These are phyloP conservation scores for Penicillium digitatum DNA, from an alignment of 2,329 filamentous ascomycete genomes.

Conservation along the genomic window DNA sequence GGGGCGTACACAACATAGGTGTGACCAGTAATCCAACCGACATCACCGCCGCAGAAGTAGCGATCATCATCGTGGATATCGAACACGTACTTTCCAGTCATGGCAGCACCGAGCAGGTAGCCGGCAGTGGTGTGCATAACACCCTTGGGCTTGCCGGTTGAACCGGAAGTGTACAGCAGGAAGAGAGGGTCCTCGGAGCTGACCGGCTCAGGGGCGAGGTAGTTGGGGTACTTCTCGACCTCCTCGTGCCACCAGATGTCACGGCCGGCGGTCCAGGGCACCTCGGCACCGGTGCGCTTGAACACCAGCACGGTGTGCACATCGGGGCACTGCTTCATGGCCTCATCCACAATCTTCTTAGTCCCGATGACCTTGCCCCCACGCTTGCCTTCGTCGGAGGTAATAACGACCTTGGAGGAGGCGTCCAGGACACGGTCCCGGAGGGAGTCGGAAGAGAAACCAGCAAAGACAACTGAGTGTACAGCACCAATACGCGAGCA, in stretches of 20 bases:
- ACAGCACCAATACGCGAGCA: constrained; percentile 89
- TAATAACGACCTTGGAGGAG: constrained; percentile 89
- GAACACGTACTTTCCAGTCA: constrained; percentile 97
- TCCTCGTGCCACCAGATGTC: constrained; percentile 99
- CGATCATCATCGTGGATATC: constrained; percentile 91
- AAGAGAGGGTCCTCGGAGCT: constrained; percentile 94
- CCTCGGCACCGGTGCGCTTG: constrained; percentile 89
- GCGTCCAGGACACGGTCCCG: constrained; percentile 92
- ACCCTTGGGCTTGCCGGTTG: constrained; percentile 97
- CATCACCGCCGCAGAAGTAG: constrained; percentile 97
- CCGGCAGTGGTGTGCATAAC: constrained; percentile 96
- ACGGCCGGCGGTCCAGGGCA: constrained; percentile 83
- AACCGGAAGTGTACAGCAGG: constrained; percentile 95
- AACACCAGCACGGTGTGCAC: constrained; percentile 83
- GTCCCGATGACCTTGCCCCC: constrained; percentile 96
- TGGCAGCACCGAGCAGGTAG: constrained; percentile 88
- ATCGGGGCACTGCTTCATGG: constrained; percentile 89
- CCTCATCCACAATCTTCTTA: constrained; percentile 98
- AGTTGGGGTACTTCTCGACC: constrained; percentile 91
- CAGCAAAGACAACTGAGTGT: constrained; percentile 96
- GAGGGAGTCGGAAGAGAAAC: constrained; percentile 93
- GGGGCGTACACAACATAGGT: constrained; percentile 98
- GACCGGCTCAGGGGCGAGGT: constrained; percentile 84
- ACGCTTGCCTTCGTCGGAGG: constrained; percentile 94
- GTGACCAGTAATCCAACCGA: constrained; percentile 98